These are phyloP conservation scores for Sonneratia alba DNA, from an alignment of 345 rosid species.

Conservation along the genomic window DNA sequence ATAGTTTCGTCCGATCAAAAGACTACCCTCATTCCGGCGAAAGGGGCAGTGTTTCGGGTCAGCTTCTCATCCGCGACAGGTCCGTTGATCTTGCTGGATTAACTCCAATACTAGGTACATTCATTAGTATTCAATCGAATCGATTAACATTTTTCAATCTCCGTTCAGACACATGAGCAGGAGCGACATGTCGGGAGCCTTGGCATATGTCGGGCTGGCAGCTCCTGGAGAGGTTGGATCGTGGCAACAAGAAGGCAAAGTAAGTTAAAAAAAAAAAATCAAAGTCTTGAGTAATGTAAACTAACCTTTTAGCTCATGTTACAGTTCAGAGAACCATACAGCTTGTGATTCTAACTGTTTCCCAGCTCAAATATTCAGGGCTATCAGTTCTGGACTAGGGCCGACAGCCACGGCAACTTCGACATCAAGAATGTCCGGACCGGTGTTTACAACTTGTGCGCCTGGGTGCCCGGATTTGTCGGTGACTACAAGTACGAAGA, in stretches of 20 bases:
- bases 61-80: constrained; percentile 34
- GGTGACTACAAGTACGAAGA: constrained; percentile 22
- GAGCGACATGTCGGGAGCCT: constrained; percentile 1
- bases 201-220: constrained; percentile 35
- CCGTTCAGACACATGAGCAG: not conserved
- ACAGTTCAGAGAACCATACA: not conserved
- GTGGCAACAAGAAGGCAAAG: constrained; percentile 34
- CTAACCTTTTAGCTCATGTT: no score
- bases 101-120: not conserved
- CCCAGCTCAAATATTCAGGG: constrained; percentile 12
- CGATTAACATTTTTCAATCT: not conserved
- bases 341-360: not conserved
- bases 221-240: constrained; percentile 31
- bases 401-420: constrained; percentile 21
- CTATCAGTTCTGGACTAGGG: constrained; percentile 28
- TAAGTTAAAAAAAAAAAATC: not conserved
- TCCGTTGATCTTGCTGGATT: not conserved
- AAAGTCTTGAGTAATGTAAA: no score
- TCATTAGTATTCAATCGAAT: not conserved
- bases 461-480: constrained; percentile 28
- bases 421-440: constrained; percentile 20
- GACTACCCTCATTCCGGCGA: constrained; percentile 33
- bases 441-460: constrained; percentile 27
- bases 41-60: constrained; percentile 35
- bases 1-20: constrained; percentile 15